Evolutionary conservation across 2,329 filamentous ascomycete species (phyloP), one percentile per base, ranked within the genome.

Genomic region (Dichotomopilus funicola): DNA sequence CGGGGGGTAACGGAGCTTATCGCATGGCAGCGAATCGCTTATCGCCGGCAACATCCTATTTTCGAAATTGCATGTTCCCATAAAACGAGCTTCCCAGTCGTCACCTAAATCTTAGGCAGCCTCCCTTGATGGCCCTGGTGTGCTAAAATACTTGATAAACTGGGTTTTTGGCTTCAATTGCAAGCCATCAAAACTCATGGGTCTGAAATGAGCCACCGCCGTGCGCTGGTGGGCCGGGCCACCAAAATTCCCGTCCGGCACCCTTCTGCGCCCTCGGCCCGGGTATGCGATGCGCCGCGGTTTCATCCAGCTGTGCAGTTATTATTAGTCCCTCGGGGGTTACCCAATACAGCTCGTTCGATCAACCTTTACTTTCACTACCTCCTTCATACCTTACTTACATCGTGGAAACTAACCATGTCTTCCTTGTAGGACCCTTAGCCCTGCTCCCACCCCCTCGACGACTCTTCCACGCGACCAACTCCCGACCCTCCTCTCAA

Each of bases 141-240:
- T 27, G 19, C 19, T 27, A 27, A 27, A 27, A 27, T 27, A 27
- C 19, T 27, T 27, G 19, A 27, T 27, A 27, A 27, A 27, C 43
- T 31, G 43, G 43, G 10, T 45, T 37, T 37, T 27, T 37, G 57
- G 53, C 47, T 53, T 51, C 12, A 12, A 27, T 40, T 19, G 48
- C 38, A 49, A 53, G 48, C 51, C 59, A 51, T 56, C 51, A 57
- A 42, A 51, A 47, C 56, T 53, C 52, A 63, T 66, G 65, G 66
- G 61, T 54, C 59, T 65, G 65, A 68, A 52, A 71, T 70, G 68
- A 68, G 61, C 61, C 60, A 61, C 58, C 61, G 62, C 62, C 62
- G 65, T 60, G 62, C 67, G 57, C 61, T 59, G 53, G 54, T 66
- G 61, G 62, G 66, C 63, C 62, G 61, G 47, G 54, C 62, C 54